phyloP scores from a whole-genome alignment of 2,329 filamentous ascomycete species.

The Fusarium sp. region DNA sequence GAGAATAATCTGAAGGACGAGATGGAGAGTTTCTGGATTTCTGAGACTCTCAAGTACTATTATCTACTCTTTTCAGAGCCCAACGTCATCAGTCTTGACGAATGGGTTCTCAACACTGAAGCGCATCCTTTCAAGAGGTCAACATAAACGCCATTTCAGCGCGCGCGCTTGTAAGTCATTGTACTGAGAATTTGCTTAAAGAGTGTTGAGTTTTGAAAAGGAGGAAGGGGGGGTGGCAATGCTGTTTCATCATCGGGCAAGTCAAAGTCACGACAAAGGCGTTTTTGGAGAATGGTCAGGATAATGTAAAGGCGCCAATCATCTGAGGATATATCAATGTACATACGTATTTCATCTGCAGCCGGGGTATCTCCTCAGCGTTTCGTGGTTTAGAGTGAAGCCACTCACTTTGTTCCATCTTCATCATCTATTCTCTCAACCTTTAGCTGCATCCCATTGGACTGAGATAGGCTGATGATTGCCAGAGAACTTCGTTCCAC shows the following conservation, averaged over 20 bases:
- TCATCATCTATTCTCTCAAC: neutral
- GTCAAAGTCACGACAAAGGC: conserved; percentile 20
- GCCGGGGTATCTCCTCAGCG: neutral
- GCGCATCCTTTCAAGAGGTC: conserved; percentile 68
- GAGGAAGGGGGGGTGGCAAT: neutral
- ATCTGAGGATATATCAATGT: conserved; percentile 29
- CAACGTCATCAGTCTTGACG: conserved; percentile 73
- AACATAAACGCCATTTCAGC: conserved; percentile 23
- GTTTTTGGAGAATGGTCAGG: conserved; percentile 29
- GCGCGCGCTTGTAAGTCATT: neutral
- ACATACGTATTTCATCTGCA: conserved; percentile 17
- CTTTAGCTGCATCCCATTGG: conserved; percentile 27
- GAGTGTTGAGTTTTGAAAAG: neutral
- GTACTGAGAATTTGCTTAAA: neutral
- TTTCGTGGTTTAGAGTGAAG: neutral
- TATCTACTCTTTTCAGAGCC: conserved; percentile 82
- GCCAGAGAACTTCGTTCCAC: conserved; percentile 30
- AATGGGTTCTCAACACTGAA: conserved; percentile 75
- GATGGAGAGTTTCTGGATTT: conserved; percentile 93
- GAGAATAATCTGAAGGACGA: conserved; percentile 62
- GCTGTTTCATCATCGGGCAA: conserved; percentile 14
- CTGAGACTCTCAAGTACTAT: conserved; percentile 93
- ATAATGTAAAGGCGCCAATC: conserved; percentile 20
- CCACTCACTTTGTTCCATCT: neutral
- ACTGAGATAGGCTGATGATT: conserved; percentile 38